Conservation (phyloP, 495 filamentous ascomycete genomes). For the Talaromyces thailandensis region DNA sequence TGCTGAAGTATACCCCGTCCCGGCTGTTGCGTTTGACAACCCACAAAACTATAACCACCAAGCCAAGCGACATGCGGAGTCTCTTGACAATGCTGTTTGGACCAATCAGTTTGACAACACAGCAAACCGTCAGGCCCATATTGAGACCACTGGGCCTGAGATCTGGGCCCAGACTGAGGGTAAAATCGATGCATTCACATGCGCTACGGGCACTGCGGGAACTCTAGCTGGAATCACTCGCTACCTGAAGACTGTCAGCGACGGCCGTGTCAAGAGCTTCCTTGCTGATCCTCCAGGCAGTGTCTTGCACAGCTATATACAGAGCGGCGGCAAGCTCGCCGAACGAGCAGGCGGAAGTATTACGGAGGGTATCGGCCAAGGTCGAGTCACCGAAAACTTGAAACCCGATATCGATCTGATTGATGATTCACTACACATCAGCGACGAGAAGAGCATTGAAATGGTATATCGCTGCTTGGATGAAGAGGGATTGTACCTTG, state of each 20-base stretch:
- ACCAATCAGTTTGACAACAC: constrained; percentile 98
- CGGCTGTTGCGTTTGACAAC: constrained; percentile 93
- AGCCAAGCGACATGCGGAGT: constrained; percentile 78
- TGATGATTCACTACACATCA: constrained; percentile 78
- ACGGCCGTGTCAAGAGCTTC: constrained; percentile 76
- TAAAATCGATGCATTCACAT: constrained; percentile 87
- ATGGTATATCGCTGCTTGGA: constrained; percentile 98
- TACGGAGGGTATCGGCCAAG: constrained; percentile 96
- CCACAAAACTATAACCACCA: constrained; percentile 97
- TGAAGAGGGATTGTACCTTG: constrained; percentile 94
- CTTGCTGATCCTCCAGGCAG: constrained; percentile 89
- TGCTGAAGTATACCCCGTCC: constrained; percentile 97
- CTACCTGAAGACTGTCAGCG: constrained; percentile 77
- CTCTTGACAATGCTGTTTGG: constrained; percentile 86
- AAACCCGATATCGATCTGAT: constrained; percentile 73
- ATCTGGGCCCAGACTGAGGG: constrained; percentile 93
- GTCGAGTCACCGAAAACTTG: constrained; percentile 91
- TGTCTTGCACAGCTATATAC: constrained; percentile 86
- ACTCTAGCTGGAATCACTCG: constrained; percentile 85
- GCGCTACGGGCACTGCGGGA: constrained; percentile 86
- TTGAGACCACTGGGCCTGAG: constrained; percentile 95
- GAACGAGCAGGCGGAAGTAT: constrained; percentile 85
- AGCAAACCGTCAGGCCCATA: constrained; percentile 87
- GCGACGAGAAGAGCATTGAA: constrained; percentile 88
- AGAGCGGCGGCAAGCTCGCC: constrained; percentile 68